Conservation (phyloP, 176 grass and related monocot species). For the Ampelocalamus luodianensis region DNA sequence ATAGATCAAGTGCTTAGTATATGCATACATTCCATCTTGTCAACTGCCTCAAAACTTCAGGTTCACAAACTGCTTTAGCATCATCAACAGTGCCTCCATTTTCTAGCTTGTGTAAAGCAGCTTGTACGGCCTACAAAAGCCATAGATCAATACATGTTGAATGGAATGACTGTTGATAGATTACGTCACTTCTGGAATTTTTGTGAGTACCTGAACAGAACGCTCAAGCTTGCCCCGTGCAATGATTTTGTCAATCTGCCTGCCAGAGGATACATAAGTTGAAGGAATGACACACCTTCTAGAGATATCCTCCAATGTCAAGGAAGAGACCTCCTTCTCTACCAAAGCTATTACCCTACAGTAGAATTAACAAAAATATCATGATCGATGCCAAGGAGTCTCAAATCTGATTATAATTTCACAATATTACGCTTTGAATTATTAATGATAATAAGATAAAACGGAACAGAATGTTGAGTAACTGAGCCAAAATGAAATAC, state of each 20-base stretch:
- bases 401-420: not conserved
- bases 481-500: not conserved
- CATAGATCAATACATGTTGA: not conserved
- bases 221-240: constrained; percentile 65
- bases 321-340: constrained; percentile 44
- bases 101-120: constrained; percentile 62
- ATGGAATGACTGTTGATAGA: constrained; percentile 3
- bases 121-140: constrained; percentile 59
- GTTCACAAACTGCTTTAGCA: constrained; percentile 78
- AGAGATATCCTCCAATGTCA: constrained; percentile 52
- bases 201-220: constrained; percentile 66
- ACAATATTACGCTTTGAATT: not conserved
- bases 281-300: constrained; percentile 51
- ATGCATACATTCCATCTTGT: constrained; percentile 63
- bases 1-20: not conserved
- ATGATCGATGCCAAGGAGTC: not conserved
- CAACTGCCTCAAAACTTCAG: constrained; percentile 71
- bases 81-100: constrained; percentile 59
- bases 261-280: constrained; percentile 53
- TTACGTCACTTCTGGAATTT: not conserved
- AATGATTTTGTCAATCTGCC: constrained; percentile 61
- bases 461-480: not conserved
- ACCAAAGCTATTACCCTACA: constrained; percentile 50
- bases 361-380: not conserved
- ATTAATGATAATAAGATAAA: constrained; percentile 4